Base-by-base conservation (phyloP, 2,329 filamentous ascomycete species). In the Aspergillus transmontanensis region DNA sequence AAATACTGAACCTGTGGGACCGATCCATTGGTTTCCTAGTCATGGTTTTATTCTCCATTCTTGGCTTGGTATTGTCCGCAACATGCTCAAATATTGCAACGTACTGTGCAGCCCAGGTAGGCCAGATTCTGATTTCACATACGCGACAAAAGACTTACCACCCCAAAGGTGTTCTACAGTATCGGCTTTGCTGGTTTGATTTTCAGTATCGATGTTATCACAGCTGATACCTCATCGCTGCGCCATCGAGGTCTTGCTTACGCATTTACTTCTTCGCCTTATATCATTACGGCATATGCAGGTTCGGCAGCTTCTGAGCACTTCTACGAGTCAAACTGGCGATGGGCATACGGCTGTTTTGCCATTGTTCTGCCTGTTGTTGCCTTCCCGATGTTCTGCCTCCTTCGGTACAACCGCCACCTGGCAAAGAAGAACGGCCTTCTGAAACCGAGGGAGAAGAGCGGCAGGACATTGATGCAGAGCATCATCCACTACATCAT, bases 1-100 rank as follows among this genome's bases (percentile, higher is more conserved):
- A 89, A 73, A 78, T 88, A 23, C 77, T 90, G 61, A 85, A 90
- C 73, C 78, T 87, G 39, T 89, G 84, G 83, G 88, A 86, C 30
- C 85, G 88, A 36, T 82, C 86, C 1, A 82, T 88, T 68, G 87
- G 85, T 14, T 84, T 87, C 66, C 63, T 82, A 2, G 43, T 85
- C 45, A 85, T 85, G 75, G 71, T 84, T 0, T 60, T 76, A 10
- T 72, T 83, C 60, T 80, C 80, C 68, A 80, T 81, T 0, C 59
- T 83, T 0, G 83, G 83, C 21, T 75, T 89, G 53, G 79, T 88
- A 65, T 81, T 91, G 76, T 87, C 89, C 77, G 89, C 89, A 6
- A 80, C 80, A 1, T 89, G 86, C 73, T 78, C 81, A 2, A 85
- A 85, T 65, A 83, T 90, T n/a, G 76, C 85, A 64, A 86, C 84